Percentiles rank a stretch among this genome's conserved stretches.
Evolutionary conservation across 495 filamentous ascomycete genomes (phyloP).

Genomic region (Amphirosellinia nigrospora): DNA sequence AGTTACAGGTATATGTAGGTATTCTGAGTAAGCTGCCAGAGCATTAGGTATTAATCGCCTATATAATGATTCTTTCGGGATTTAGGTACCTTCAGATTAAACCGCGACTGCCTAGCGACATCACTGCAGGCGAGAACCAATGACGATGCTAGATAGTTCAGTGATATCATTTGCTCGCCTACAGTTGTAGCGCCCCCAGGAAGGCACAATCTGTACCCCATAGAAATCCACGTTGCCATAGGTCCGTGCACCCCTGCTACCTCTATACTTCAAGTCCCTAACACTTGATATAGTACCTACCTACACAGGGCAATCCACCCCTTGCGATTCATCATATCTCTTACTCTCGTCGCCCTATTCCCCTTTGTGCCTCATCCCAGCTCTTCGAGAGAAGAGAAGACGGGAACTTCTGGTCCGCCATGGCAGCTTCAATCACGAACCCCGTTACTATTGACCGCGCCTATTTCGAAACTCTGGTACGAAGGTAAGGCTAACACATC

Average conservation of each 20-base stretch:
- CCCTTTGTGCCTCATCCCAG: not conserved
- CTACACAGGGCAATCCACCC: slow-evolving; percentile 1
- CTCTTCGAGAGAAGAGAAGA: not conserved
- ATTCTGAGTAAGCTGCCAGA: not conserved
- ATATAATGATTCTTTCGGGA: not conserved
- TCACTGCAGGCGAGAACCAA: slow-evolving; percentile 17
- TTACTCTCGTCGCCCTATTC: slow-evolving; percentile 5
- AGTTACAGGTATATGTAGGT: not conserved
- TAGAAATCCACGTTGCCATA: not conserved
- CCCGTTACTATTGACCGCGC: slow-evolving; percentile 59
- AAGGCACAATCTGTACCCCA: not conserved
- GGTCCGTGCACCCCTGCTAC: slow-evolving; percentile 15
- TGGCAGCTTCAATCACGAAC: slow-evolving; percentile 33
- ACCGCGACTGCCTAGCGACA: not conserved
- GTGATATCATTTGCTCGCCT: not conserved
- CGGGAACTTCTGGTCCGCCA: not conserved
- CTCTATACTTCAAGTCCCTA: slow-evolving; percentile 7
- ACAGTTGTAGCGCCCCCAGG: not conserved
- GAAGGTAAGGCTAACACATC: slow-evolving; percentile 50
- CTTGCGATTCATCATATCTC: slow-evolving; percentile 14
- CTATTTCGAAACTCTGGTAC: slow-evolving; percentile 60
- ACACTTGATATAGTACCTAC: not conserved
- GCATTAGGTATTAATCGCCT: too few relatives aligned
- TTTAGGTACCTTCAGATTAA: not conserved
- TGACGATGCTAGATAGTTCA: not conserved